Evolutionary conservation across 2,329 filamentous ascomycete species (phyloP).

Genomic region (Purpureocillium lavendulum): DNA sequence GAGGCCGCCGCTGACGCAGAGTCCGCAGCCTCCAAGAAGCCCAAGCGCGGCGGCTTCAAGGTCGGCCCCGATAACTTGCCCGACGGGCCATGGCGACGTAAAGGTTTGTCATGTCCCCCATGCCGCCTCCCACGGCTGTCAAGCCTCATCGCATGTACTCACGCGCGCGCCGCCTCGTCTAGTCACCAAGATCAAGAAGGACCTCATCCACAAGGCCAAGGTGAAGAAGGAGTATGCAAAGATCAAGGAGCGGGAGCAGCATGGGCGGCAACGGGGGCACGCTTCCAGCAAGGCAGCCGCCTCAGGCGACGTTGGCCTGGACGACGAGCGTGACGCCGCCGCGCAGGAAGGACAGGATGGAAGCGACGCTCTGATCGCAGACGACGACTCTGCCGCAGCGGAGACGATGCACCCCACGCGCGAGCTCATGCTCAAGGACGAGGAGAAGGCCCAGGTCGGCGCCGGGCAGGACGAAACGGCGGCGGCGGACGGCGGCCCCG

Average conservation of each 20-base stretch:
- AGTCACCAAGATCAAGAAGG: conserved; percentile 85
- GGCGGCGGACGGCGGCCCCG: conserved; percentile 9
- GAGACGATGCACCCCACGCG: conserved; percentile 26
- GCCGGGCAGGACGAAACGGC: conserved; percentile 4
- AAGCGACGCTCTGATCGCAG: conserved; percentile 4
- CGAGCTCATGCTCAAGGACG: conserved; percentile 30
- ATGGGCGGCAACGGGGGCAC: too few relatives aligned
- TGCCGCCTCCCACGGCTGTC: conserved; percentile 1
- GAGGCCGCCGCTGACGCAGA: conserved; percentile 19
- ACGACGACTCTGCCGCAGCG: conserved; percentile 10
- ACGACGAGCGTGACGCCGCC: conserved; percentile 4
- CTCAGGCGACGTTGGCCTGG: conserved; percentile 9
- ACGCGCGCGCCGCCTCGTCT: conserved; percentile 3
- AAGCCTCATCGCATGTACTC: conserved; percentile 7
- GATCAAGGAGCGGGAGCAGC: conserved; percentile 51
- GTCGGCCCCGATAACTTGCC: conserved; percentile 87
- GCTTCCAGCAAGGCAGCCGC: conserved; percentile 10
- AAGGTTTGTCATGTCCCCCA: conserved; percentile 50
- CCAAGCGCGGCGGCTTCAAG: conserved; percentile 67
- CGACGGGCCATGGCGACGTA: conserved; percentile 80
- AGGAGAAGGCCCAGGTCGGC: conserved; percentile 24
- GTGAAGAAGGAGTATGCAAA: conserved; percentile 89
- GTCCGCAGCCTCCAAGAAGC: conserved; percentile 40
- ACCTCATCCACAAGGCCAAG: conserved; percentile 86
- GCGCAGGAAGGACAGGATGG: not conserved